Conservation (phyloP, 768 basidiomycete species). For the Amanita brunnescens region DNA sequence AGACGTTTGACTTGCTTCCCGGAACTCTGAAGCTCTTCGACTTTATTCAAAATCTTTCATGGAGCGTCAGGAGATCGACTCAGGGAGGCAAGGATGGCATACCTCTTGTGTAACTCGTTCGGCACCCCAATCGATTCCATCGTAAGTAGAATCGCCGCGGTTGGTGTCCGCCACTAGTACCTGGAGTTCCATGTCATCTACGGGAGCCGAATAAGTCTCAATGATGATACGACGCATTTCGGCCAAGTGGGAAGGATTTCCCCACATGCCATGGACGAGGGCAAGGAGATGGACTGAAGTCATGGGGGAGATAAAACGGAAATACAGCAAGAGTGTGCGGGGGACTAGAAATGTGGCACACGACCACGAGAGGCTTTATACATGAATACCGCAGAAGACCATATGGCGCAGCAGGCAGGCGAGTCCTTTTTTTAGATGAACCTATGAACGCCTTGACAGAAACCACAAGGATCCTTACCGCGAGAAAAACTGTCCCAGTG, state of each 20-base stretch:
- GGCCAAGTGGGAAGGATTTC: constrained; percentile 55
- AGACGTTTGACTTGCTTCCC: constrained; percentile 58
- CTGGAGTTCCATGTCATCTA: constrained; percentile 40
- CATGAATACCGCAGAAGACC: neutral
- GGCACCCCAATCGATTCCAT: constrained; percentile 79
- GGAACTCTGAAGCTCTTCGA: constrained; percentile 41
- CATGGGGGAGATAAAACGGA: neutral
- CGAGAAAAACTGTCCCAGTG: too few species aligned
- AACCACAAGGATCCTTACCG: too few species aligned
- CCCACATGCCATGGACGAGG: constrained; percentile 74
- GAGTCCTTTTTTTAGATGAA: too few species aligned
- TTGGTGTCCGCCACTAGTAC: constrained; percentile 63
- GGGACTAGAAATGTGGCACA: neutral
- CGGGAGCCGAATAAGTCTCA: constrained; percentile 28
- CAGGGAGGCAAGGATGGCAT: constrained; percentile 8
- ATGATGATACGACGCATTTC: constrained; percentile 46
- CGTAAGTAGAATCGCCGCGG: constrained; percentile 60
- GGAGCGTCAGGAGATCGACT: neutral
- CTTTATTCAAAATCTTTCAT: constrained; percentile 45
- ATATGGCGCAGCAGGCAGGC: too few species aligned
- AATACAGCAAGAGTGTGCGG: too few species aligned
- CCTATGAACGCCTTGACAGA: too few species aligned
- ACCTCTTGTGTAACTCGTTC: constrained; percentile 79
- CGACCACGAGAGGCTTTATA: neutral
- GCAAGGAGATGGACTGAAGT: constrained; percentile 34